phyloP scores from a whole-genome alignment of 2,329 filamentous ascomycete genomes.

The Fusarium sp. region DNA sequence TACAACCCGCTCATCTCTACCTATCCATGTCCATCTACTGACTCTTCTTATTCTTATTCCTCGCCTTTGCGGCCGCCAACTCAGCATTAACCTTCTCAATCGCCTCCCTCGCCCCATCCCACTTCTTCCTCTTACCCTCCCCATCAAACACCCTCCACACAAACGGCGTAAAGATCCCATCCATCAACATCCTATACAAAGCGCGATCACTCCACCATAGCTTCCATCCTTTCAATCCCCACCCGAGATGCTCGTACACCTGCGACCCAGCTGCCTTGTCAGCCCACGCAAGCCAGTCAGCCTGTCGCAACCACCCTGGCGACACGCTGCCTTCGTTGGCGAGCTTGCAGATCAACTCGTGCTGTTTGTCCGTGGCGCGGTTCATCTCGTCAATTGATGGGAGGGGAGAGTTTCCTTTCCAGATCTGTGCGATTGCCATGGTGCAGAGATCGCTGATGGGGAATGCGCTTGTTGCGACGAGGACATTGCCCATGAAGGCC shows the following conservation, averaged over 20 bases:
- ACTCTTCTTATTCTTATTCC: constrained; percentile 15
- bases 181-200: constrained; percentile 51
- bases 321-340: constrained; percentile 40
- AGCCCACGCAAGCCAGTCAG: constrained; percentile 52
- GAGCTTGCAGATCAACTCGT: constrained; percentile 45
- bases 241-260: constrained; percentile 52
- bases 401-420: constrained; percentile 50
- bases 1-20: neutral
- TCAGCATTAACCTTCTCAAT: constrained; percentile 46
- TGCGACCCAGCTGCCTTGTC: constrained; percentile 54
- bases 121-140: constrained; percentile 51
- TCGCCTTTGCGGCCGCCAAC: constrained; percentile 16
- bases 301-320: constrained; percentile 43
- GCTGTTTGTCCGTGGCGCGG: constrained; percentile 45
- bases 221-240: constrained; percentile 51
- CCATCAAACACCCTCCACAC: constrained; percentile 54
- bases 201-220: constrained; percentile 53
- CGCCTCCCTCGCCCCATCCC: constrained; percentile 50
- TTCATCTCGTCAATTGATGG: constrained; percentile 51
- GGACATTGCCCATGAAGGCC: constrained; percentile 53
- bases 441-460: constrained; percentile 54
- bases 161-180: constrained; percentile 53
- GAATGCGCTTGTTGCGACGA: constrained; percentile 47
- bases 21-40: neutral
- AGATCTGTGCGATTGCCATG: constrained; percentile 56